Base-by-base conservation (phyloP, 208 protist genomes). In the Leishmania lainsoni region DNA sequence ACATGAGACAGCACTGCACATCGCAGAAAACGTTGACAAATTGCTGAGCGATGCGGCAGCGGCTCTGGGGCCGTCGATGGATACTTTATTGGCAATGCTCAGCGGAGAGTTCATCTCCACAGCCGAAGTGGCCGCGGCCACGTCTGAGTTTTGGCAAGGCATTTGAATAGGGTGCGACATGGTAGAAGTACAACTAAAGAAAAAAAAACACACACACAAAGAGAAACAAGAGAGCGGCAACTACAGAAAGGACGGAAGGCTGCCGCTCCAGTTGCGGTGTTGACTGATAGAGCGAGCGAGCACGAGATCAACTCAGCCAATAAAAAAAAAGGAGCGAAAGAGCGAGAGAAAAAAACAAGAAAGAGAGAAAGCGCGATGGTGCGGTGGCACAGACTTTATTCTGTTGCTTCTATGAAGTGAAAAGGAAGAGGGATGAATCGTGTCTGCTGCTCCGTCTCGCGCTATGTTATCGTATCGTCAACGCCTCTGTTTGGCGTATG, bases 271-370 rank as follows among this genome's bases (percentile, higher is more conserved):
- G 42, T 45, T 45, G 42, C 42, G 26, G 56, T 61, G 56, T 61
- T 61, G 22, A 16, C 22, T 61, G 56, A 77, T 10, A 77, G 35
- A 77, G 14, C 45, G 54, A 58, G 58, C 6, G 17, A 65, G 32
- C 22, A 77, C 8, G 17, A 77, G 45, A 65, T 29, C 12, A 26
- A 45, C 42, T 45, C 42, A 45, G 0, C 42, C 42, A 77, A 75
- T 56, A 56, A 52, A 32, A 56, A 75, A 56, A 75, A 75, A 54
- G 26, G 42, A 75, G 42, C n/a, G 26, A 32, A 75, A 75, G 70
- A 26, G 74, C n/a, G n/a, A 39, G 54, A 66, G 56, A 65, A 26
- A 65, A 42, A 65, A 45, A 56, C 49, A 39, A 78, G 51, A 78
- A n/a, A 39, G 17, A 61, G 14, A n/a, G 42, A 70, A 29, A 22